Percentiles rank a stretch among this genome's conserved stretches.
phyloP scores from a whole-genome alignment of 2,329 filamentous ascomycete genomes.

The Karstenula rhodostoma region DNA sequence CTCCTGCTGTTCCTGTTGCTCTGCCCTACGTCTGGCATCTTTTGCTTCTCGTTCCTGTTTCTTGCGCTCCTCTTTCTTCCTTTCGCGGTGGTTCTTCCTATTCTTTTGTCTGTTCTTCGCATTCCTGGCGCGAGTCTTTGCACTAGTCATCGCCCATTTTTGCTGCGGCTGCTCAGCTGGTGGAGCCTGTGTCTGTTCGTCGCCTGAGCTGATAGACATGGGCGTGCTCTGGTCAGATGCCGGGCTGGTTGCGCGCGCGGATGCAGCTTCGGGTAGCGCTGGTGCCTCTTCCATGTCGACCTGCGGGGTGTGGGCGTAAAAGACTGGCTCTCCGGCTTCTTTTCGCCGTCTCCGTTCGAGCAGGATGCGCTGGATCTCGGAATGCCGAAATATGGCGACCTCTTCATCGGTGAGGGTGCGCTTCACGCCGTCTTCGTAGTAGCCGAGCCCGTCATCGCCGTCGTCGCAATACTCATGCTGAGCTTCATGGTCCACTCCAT shows the following conservation, averaged over 20 bases:
- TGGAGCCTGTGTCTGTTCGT: slow-evolving; percentile 21
- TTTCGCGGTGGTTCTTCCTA: slow-evolving; percentile 34
- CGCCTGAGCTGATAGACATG: slow-evolving; percentile 18
- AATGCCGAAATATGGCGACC: slow-evolving; percentile 88
- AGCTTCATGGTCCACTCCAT: slow-evolving; percentile 38
- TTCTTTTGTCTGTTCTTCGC: slow-evolving; percentile 27
- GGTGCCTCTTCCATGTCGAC: background rate
- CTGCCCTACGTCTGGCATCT: slow-evolving; percentile 27
- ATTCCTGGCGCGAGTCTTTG: slow-evolving; percentile 34
- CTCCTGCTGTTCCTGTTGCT: slow-evolving; percentile 18
- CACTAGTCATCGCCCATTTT: slow-evolving; percentile 39
- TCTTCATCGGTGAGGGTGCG: slow-evolving; percentile 91
- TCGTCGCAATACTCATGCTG: slow-evolving; percentile 47
- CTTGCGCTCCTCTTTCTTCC: slow-evolving; percentile 32
- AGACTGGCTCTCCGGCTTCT: slow-evolving; percentile 29
- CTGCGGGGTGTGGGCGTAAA: background rate
- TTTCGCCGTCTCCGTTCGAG: slow-evolving; percentile 36
- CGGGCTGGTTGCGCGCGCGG: slow-evolving; percentile 9
- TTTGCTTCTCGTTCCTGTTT: slow-evolving; percentile 28
- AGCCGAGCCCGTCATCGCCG: slow-evolving; percentile 75
- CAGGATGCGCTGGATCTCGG: slow-evolving; percentile 78
- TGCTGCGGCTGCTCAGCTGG: slow-evolving; percentile 31
- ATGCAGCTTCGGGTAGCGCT: background rate
- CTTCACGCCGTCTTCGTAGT: slow-evolving; percentile 85
- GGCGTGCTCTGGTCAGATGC: slow-evolving; percentile 14